Conservation (phyloP, 202 grass and related monocot species). For the Brachypodium distachyon region DNA sequence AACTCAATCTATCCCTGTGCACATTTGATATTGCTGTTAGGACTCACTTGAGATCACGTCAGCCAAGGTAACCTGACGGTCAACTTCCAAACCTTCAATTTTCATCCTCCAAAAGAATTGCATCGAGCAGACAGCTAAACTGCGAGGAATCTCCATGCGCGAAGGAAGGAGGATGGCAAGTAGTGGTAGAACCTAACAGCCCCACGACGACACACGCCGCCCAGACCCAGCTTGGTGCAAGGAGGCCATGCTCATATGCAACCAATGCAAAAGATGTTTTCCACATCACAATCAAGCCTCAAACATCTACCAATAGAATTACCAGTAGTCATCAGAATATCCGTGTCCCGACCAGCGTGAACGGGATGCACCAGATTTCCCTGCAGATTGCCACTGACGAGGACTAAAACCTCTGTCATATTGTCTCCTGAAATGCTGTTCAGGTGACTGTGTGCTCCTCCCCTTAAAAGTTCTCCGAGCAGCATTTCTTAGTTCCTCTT, state of each 20-base stretch:
- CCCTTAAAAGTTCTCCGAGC: conserved; percentile 32
- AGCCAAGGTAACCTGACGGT: background rate
- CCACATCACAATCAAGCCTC: background rate
- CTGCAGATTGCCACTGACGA: conserved; percentile 28
- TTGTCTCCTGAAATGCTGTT: conserved; percentile 35
- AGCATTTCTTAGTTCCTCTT: conserved; percentile 59
- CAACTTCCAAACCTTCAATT: background rate
- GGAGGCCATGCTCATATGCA: conserved; percentile 13
- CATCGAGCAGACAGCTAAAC: background rate
- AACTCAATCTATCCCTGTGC: background rate
- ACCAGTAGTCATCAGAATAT: conserved; percentile 45
- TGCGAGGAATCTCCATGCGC: background rate
- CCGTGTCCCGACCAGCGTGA: conserved; percentile 30
- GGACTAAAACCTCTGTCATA: conserved; percentile 39
- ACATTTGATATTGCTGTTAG: background rate
- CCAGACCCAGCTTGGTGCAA: background rate
- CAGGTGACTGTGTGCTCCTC: conserved; percentile 25
- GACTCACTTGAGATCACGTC: background rate
- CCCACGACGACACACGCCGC: background rate
- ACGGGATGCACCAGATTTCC: conserved; percentile 22
- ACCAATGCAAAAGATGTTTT: background rate
- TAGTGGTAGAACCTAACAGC: conserved; percentile 2
- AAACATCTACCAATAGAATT: conserved; percentile 16
- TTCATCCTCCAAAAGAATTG: conserved; percentile 11
- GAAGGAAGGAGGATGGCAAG: background rate